Evolutionary conservation across 2,329 filamentous ascomycete genomes (phyloP), one percentile per base, ranked within the genome.

Genomic region (Botrytis elliptica): DNA sequence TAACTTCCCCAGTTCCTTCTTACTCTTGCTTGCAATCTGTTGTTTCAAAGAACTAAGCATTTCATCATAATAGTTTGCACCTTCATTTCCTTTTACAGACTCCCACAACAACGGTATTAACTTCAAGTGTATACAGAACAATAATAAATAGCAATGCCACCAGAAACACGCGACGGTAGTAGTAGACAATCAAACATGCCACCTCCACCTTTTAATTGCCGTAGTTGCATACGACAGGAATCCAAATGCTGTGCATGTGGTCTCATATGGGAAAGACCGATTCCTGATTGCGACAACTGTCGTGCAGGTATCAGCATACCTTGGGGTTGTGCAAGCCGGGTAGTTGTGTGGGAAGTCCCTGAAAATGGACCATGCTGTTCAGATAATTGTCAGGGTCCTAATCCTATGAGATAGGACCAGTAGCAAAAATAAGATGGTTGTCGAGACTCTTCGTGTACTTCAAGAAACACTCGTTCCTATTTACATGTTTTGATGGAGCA

Each of bases 161-260:
- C 49, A 52, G 49, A 52, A 52, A n/a, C 49, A 52, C n/a, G 25
- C 49, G 25, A 1, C 25, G 25, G 49, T 52, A 52, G 25, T 12
- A 3, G 49, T 16, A n/a, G 25, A n/a, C 12, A 1, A 16, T n/a
- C 25, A 52, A 52, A n/a, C 1, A 14, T n/a, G 3, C 49, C 49
- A 7, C 25, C 49, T 14, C 5, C 49, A 14, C 25, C 25, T 14
- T 2, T 12, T n/a, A 5, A 0, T 7, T n/a, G 49, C 49, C 4
- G 0, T 2, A 3, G 0, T 22, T n/a, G 49, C 14, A 16, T 16
- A 16, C 3, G 0, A 10, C 12, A 52, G 25, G 0, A 1, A 12
- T 6, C 10, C 7, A 52, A 3, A 7, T 52, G 25, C n/a, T 52
- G 12, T 52, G 49, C 10, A 52, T n/a, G 49, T 52, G 22, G 9